These are phyloP conservation scores for Diaporthe sp. DNA, from an alignment of 2,329 filamentous ascomycete genomes.

Conservation along the genomic window DNA sequence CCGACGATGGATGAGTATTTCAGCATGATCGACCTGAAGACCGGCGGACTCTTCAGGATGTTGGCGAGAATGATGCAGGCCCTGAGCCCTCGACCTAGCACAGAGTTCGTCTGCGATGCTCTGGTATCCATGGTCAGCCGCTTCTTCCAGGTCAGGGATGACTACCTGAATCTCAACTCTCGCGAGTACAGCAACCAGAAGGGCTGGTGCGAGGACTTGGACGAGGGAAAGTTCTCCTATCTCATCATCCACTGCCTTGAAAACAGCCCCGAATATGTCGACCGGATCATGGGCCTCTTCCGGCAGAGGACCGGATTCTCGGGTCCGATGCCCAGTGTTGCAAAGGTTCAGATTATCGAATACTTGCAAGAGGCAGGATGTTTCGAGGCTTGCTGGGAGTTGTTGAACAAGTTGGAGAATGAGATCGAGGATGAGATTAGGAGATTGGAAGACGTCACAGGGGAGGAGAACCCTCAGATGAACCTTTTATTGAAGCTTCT, in stretches of 20 bases:
- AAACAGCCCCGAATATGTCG: neutral
- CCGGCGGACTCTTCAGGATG: slow-evolving; percentile 19
- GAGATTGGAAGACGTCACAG: neutral
- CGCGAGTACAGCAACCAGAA: neutral
- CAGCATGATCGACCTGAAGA: slow-evolving; percentile 45
- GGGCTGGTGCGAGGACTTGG: slow-evolving; percentile 23
- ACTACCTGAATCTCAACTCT: slow-evolving; percentile 28
- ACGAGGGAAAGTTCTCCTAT: slow-evolving; percentile 23
- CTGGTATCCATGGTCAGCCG: slow-evolving; percentile 7
- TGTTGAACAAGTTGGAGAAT: neutral
- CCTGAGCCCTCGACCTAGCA: neutral
- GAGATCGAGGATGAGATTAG: neutral
- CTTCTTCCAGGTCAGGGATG: slow-evolving; percentile 27
- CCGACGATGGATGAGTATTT: slow-evolving; percentile 46
- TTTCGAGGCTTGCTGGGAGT: slow-evolving; percentile 18
- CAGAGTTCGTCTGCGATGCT: neutral
- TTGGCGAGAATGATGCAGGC: slow-evolving; percentile 19
- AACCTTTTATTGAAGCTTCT: slow-evolving; percentile 18
- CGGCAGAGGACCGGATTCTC: slow-evolving; percentile 4
- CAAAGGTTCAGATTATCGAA: slow-evolving; percentile 9
- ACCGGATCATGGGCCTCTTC: slow-evolving; percentile 26
- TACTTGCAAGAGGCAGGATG: slow-evolving; percentile 3
- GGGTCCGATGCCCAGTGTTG: neutral
- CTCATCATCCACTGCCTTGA: slow-evolving; percentile 11
- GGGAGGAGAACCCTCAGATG: slow-evolving; percentile 14